phyloP scores from a whole-genome alignment of 2,329 filamentous ascomycete genomes.

The Pyrenophora teres region DNA sequence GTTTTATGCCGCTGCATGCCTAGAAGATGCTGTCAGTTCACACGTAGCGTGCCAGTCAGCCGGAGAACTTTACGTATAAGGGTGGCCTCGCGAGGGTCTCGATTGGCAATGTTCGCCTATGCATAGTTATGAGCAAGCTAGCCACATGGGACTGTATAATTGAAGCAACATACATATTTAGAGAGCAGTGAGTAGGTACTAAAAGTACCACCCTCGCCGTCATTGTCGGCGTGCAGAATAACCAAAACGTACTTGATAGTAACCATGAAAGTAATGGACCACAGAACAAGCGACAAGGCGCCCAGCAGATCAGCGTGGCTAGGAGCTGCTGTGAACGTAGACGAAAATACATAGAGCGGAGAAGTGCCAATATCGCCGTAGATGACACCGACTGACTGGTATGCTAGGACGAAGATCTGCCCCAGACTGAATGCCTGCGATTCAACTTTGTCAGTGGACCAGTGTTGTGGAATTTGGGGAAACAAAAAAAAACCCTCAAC shows the following conservation, averaged over 20 bases:
- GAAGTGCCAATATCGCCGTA: conserved; percentile 72
- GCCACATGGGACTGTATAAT: too few species aligned
- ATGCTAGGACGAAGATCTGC: conserved; percentile 51
- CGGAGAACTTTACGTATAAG: conserved; percentile 50
- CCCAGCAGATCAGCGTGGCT: conserved; percentile 64
- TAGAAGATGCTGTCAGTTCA: conserved; percentile 7
- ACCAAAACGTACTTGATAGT: conserved; percentile 71
- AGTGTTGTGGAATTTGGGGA: too few species aligned
- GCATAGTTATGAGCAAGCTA: conserved; percentile 3
- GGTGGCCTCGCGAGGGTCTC: conserved; percentile 62
- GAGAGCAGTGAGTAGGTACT: conserved; percentile 68
- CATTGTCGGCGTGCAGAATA: conserved; percentile 69
- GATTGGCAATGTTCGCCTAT: conserved; percentile 63
- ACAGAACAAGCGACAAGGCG: conserved; percentile 70
- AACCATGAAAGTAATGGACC: conserved; percentile 71
- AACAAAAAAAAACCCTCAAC: background rate
- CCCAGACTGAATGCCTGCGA: conserved; percentile 32
- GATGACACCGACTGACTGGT: conserved; percentile 69
- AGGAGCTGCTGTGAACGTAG: conserved; percentile 61
- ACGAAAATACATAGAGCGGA: conserved; percentile 73
- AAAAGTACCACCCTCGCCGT: conserved; percentile 73
- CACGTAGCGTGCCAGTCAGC: background rate
- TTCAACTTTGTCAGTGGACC: conserved; percentile 15
- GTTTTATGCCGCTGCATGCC: conserved; percentile 63
- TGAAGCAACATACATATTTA: conserved; percentile 49